Percentiles rank a stretch among this genome's conserved stretches.
Evolutionary conservation across 2,329 filamentous ascomycete species (phyloP).

Genomic region (Verticillium nubilum): DNA sequence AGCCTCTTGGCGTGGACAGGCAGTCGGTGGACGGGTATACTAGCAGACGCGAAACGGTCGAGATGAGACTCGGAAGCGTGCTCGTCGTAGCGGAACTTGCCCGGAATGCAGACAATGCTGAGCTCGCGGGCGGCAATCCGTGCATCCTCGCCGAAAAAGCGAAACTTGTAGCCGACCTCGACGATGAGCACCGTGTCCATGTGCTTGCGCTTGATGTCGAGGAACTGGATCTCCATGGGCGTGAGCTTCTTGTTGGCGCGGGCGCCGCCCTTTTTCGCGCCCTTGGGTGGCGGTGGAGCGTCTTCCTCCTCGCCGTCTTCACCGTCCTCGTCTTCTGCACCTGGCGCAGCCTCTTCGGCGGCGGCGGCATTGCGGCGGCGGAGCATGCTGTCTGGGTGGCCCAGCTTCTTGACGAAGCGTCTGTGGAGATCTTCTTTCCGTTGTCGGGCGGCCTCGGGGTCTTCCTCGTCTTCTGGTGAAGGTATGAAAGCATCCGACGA

Average conservation of each 20-base stretch:
- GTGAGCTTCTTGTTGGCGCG: slow-evolving; percentile 67
- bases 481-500: slow-evolving; percentile 32
- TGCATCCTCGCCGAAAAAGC: slow-evolving; percentile 95
- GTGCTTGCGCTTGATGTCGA: slow-evolving; percentile 90
- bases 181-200: slow-evolving; percentile 86
- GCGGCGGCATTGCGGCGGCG: slow-evolving; percentile 54
- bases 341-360: slow-evolving; percentile 44
- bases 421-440: slow-evolving; percentile 69
- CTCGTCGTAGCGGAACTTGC: slow-evolving; percentile 91
- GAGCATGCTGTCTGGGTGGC: slow-evolving; percentile 75
- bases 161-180: slow-evolving; percentile 97
- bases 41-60: slow-evolving; percentile 88
- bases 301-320: slow-evolving; percentile 50
- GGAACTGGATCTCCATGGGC: slow-evolving; percentile 86
- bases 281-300: slow-evolving; percentile 37
- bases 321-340: slow-evolving; percentile 46
- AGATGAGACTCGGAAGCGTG: slow-evolving; percentile 90
- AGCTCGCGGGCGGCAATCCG: slow-evolving; percentile 82
- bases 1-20: slow-evolving; percentile 92
- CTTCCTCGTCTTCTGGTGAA: slow-evolving; percentile 35
- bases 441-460: slow-evolving; percentile 44
- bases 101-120: slow-evolving; percentile 93
- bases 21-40: slow-evolving; percentile 86
- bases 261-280: slow-evolving; percentile 59
- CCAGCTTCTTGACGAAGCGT: slow-evolving; percentile 86